Conservation (phyloP, 2,329 filamentous ascomycete species). For the Cytospora piceicola region DNA sequence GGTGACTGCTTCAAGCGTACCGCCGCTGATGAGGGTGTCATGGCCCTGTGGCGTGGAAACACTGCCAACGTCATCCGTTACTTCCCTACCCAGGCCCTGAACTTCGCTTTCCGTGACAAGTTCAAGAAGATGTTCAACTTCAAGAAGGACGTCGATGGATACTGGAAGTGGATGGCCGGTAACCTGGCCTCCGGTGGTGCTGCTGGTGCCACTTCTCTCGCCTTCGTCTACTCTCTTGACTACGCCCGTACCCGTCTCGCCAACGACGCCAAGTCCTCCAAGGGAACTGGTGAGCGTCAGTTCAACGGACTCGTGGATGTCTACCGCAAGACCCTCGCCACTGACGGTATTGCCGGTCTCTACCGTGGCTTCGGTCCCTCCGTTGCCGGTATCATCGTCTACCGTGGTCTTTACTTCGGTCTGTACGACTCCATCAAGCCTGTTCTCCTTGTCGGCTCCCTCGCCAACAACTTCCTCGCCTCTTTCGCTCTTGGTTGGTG, state of each 20-base stretch:
- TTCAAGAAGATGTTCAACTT: constrained; percentile 99
- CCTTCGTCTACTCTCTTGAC: constrained; percentile 99
- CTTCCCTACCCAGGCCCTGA: constrained; percentile 99
- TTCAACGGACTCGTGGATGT: constrained; percentile 99
- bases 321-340: constrained; percentile 99
- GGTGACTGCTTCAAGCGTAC: constrained; percentile 94
- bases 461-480: constrained; percentile 99
- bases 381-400: constrained; percentile 98
- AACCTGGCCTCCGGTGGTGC: constrained; percentile 99
- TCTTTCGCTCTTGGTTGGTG: constrained; percentile 98
- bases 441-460: constrained; percentile 85
- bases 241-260: constrained; percentile 99
- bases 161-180: constrained; percentile 98
- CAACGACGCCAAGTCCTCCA: constrained; percentile 99
- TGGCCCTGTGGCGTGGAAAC: constrained; percentile 99
- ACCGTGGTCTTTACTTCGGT: constrained; percentile 99
- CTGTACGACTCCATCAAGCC: constrained; percentile 99
- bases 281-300: constrained; percentile 95
- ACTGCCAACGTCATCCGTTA: constrained; percentile 99
- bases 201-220: constrained; percentile 98
- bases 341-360: constrained; percentile 98
- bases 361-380: constrained; percentile 99
- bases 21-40: constrained; percentile 85
- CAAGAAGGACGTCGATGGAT: constrained; percentile 99
- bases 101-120: constrained; percentile 99